These are phyloP conservation scores for Knoxdaviesia capensis DNA, from an alignment of 2,329 filamentous ascomycete genomes.

Conservation along the genomic window DNA sequence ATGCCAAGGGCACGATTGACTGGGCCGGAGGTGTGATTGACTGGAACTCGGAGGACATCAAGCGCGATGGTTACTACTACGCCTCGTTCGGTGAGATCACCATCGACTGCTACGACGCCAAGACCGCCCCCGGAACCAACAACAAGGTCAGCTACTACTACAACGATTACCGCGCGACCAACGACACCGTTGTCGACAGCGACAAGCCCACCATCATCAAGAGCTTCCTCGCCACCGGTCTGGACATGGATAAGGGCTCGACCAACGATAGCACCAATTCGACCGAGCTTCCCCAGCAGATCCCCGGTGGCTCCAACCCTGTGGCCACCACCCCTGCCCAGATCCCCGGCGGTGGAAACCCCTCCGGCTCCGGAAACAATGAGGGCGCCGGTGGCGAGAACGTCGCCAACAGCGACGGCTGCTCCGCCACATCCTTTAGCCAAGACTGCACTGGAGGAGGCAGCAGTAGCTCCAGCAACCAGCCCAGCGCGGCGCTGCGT, in stretches of 20 bases:
- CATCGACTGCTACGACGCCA: conserved; percentile 67
- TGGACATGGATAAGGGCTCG: conserved; percentile 39
- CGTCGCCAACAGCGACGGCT: too few species aligned
- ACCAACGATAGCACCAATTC: conserved; percentile 7
- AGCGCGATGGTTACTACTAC: conserved; percentile 74
- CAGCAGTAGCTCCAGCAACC: too few species aligned
- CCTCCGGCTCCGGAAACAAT: too few species aligned
- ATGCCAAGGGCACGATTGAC: conserved; percentile 64
- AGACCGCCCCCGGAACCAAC: conserved; percentile 41
- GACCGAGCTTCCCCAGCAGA: conserved; percentile 3
- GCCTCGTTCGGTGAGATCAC: conserved; percentile 56
- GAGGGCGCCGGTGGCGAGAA: too few species aligned
- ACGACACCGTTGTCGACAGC: conserved; percentile 58
- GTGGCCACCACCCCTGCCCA: too few species aligned
- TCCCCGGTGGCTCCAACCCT: conserved; percentile 5
- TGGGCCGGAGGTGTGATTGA: conserved; percentile 87
- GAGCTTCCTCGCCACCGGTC: conserved; percentile 63
- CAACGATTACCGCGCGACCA: conserved; percentile 41
- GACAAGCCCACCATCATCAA: conserved; percentile 57
- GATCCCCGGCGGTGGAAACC: too few species aligned
- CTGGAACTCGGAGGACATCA: conserved; percentile 68
- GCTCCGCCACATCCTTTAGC: too few species aligned
- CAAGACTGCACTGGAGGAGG: too few species aligned
- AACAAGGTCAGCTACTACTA: conserved; percentile 58
- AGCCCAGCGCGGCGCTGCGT: too few species aligned